Evolutionary conservation across 2,329 filamentous ascomycete genomes (phyloP).

Genomic region (Neobulgaria alba): DNA sequence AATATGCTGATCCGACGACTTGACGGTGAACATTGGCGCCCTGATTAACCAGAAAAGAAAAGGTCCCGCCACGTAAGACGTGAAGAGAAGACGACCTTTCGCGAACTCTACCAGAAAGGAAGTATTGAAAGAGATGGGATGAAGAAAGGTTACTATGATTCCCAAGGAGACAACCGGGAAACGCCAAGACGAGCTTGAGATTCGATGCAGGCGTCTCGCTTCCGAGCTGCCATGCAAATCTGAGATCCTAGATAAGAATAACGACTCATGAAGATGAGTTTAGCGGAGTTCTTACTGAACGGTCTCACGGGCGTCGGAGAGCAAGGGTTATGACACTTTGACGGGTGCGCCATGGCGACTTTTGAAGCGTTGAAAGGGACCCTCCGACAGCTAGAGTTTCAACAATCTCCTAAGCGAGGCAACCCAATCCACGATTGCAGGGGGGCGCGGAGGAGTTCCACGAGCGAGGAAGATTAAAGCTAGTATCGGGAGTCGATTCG

Average conservation of each 20-base stretch:
- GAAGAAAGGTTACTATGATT: conserved; percentile 14
- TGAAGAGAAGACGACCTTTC: conserved; percentile 4
- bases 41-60: conserved; percentile 5
- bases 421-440: too few species aligned
- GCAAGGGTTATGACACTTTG: conserved; percentile 14
- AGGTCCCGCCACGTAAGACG: conserved; percentile 11
- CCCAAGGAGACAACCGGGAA: background rate
- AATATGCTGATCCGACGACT: background rate
- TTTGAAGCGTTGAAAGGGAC: conserved; percentile 6
- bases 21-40: background rate
- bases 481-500: too few species aligned
- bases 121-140: conserved; percentile 12
- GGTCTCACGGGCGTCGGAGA: conserved; percentile 24
- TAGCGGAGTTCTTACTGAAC: conserved; percentile 9
- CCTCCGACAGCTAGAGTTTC: conserved; percentile 16
- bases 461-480: too few species aligned
- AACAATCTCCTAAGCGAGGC: conserved; percentile 9
- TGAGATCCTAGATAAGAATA: background rate
- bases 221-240: background rate
- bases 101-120: background rate
- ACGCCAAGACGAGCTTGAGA: background rate
- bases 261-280: background rate
- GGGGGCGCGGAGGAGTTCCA: too few species aligned
- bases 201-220: background rate
- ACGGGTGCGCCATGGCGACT: conserved; percentile 7